These are phyloP conservation scores for Aureobasidium sp. DNA, from an alignment of 2,329 filamentous ascomycete species.

Conservation along the genomic window DNA sequence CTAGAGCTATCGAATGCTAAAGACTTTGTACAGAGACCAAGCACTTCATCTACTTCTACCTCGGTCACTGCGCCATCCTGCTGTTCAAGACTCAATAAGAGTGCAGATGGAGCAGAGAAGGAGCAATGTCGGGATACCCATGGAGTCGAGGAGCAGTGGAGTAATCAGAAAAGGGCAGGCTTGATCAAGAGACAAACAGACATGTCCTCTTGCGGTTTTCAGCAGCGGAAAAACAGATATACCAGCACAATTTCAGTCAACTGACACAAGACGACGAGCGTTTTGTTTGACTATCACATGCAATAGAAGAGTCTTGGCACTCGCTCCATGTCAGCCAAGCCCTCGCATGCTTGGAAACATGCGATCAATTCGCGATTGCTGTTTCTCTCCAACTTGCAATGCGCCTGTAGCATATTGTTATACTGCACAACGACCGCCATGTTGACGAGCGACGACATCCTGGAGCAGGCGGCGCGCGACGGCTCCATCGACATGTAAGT, in stretches of 20 bases:
- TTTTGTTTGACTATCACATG: background rate
- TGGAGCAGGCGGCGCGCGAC: constrained; percentile 48
- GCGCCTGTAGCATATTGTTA: background rate
- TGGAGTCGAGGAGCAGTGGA: background rate
- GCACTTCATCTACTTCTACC: constrained; percentile 99
- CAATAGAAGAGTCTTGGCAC: background rate
- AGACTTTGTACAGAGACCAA: constrained; percentile 66
- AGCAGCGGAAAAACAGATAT: background rate
- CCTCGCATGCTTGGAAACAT: background rate
- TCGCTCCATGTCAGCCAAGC: background rate
- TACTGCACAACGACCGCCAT: background rate
- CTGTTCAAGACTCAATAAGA: constrained; percentile 95
- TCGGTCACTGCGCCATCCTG: constrained; percentile 94
- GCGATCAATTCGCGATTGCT: background rate
- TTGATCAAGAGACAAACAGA: background rate
- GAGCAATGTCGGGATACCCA: background rate
- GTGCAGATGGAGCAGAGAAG: background rate
- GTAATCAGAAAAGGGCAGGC: background rate
- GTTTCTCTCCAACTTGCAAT: background rate
- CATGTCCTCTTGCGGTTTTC: background rate
- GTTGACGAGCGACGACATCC: constrained; percentile 37
- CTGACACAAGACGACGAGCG: background rate
- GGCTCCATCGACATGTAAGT: constrained; percentile 51
- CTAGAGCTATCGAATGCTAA: constrained; percentile 17
- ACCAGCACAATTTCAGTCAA: background rate